Evolutionary conservation across 768 basidiomycete genomes (phyloP).

Genomic region (Leccinum incarnatum): DNA sequence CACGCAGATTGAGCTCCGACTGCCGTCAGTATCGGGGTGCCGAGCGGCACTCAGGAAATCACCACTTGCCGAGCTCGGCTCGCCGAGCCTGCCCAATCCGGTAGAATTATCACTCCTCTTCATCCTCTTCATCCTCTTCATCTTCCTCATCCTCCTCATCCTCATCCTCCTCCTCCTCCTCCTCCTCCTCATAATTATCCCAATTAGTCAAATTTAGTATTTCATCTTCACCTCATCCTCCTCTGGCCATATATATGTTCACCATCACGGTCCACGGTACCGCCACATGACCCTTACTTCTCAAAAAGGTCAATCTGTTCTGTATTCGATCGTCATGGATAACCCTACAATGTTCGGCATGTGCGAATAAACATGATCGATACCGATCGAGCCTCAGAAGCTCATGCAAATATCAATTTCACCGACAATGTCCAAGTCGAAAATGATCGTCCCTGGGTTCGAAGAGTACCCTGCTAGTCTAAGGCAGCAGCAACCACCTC

Average conservation of each 20-base stretch:
- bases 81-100: too few relatives aligned
- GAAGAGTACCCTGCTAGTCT: neutral
- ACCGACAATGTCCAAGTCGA: neutral
- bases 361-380: too few relatives aligned
- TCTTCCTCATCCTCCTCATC: neutral
- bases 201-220: neutral
- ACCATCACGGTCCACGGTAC: neutral
- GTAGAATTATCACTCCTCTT: neutral
- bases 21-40: too few relatives aligned
- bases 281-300: too few relatives aligned
- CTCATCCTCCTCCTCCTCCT: neutral
- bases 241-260: neutral
- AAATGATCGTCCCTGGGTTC: too few relatives aligned
- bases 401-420: neutral
- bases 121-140: neutral
- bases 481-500: constrained; percentile 32
- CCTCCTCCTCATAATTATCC: neutral
- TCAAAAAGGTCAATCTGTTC: too few relatives aligned
- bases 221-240: neutral
- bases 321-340: too few relatives aligned
- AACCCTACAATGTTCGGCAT: too few relatives aligned
- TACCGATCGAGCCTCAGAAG: neutral
- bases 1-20: too few relatives aligned
- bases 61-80: too few relatives aligned
- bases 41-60: too few relatives aligned